Evolutionary conservation across 2,329 filamentous ascomycete species (phyloP), one percentile per base, ranked within the genome.

Genomic region (Neocucurbitaria cava): DNA sequence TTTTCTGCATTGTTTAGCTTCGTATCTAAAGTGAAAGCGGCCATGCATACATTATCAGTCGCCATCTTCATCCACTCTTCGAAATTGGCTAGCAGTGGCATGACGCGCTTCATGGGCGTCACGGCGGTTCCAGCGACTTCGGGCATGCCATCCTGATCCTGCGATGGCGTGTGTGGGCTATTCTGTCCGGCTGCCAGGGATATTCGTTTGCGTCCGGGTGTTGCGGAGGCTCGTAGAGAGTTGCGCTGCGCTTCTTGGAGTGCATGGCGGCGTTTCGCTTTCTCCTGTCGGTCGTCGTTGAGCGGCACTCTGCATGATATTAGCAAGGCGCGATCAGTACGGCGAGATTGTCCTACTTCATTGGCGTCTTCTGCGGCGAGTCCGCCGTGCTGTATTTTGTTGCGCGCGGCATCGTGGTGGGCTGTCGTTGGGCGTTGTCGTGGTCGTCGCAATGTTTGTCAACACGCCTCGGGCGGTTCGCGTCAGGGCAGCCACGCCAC

Each of bases 21-120:
- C 20, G 47, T 52, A 26, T 17, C 44, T 15, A 13, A 5, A 26
- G 3, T 18, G 15, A 11, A 17, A 13, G 4, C 3, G 15, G 36
- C 5, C 5, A 3, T 41, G 49, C 60, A 45, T 69, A 76, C 74
- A 69, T 99, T 99, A 80, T 99, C 95, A 15, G 95, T 98, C 2
- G 95, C 95, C 92, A 99, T 96, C 83, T 98, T 99, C 92, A 99
- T 98, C 95, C 94, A 98, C 75, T 99, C 95, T 76, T 99, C 95
- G 69, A 98, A 99, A 78, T 99, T 99, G 70, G 95, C 95, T 49
- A 99, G 82, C 66, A 99, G 90, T 1, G 95, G 95, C 24, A 96
- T 66, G 30, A 70, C 91, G 57, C 93, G 90, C 83, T 96, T 96
- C 89, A 96, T 94, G 49, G 94, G 95, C 55, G 95, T 97, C 49